phyloP scores from a whole-genome alignment of 495 filamentous ascomycete genomes.

The Penicillium herquei region DNA sequence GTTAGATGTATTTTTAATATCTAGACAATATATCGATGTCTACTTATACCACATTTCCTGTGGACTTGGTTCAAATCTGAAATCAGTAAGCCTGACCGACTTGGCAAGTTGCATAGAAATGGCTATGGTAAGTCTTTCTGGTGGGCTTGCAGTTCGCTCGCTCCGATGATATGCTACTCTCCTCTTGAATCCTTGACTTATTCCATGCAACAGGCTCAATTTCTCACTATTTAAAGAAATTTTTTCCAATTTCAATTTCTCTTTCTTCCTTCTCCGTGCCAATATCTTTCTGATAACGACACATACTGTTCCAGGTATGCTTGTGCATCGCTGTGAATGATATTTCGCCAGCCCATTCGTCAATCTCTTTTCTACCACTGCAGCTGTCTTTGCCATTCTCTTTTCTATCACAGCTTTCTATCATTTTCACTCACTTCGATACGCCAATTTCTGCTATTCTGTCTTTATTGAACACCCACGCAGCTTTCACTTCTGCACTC shows the following conservation, averaged over 20 bases:
- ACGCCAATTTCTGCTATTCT: no score
- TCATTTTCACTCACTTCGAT: no score
- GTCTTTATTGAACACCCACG: no score
- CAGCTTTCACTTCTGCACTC: no score
- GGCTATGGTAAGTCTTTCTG: neutral
- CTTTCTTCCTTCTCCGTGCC: neutral
- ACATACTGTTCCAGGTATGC: neutral
- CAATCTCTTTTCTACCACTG: no score
- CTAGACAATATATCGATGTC: conserved; percentile 23
- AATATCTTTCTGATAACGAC: neutral
- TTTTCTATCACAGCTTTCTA: no score
- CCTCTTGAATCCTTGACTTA: neutral
- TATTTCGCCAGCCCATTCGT: no score
- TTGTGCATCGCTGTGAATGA: no score
- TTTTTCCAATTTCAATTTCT: neutral
- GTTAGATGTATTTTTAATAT: conserved; percentile 28
- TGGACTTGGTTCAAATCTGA: no score
- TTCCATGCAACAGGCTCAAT: neutral
- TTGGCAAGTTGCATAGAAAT: neutral
- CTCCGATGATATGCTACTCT: neutral
- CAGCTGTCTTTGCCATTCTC: no score
- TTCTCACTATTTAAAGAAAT: neutral
- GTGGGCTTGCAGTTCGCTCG: neutral
- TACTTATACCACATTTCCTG: conserved; percentile 5
- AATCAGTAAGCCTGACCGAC: no score